Evolutionary conservation across 352 stramenopile genomes (phyloP), one percentile per base, ranked within the genome.

Genomic region (Phytophthora niederhauseri): DNA sequence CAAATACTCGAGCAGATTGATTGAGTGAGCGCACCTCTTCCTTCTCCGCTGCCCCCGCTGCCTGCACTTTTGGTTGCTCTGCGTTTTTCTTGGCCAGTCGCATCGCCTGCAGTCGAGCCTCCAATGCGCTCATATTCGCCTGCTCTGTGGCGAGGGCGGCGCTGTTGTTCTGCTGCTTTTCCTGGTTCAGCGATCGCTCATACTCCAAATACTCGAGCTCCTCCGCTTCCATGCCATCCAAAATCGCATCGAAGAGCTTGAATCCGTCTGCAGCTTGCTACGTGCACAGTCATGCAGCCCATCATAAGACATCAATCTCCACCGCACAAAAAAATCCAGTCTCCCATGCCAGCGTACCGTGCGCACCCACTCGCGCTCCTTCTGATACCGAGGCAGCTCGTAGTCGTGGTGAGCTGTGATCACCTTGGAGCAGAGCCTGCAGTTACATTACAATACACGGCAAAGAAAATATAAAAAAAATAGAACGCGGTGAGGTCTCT

Each of bases 161-260:
- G 19, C 30, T 36, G 30, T 6, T 70, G 22, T 64, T 70, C 59
- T 74, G 68, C 20, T 77, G 63, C 6, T 62, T 73, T 24, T 73
- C 64, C 24, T 71, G 46, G 5, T 61, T 68, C 19, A 84, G 49
- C 38, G 83, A 81, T 24, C 64, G 66, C 28, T 87, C 77, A 50
- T 91, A 89, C 43, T 89, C 71, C 57, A 90, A 69, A 43, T 84
- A 77, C 43, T 91, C 82, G 2, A 72, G 57, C 51, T 94, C 87
- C 53, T 90, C 81, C 2, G 73, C 69, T 61, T 92, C 78, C 84
- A 94, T 94, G 15, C 87, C 87, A 71, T 93, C 81, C 48, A 94
- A 76, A 70, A 94, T 94, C 0, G 76, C 72, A 53, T 94, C 85
- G 45, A 94, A 92, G 6, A 94, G 68, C 56, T 76, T 81, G 20